Evolutionary conservation across 495 filamentous ascomycete genomes (phyloP), one percentile per base, ranked within the genome.

Genomic region (Hypoxylon crocopeplum): DNA sequence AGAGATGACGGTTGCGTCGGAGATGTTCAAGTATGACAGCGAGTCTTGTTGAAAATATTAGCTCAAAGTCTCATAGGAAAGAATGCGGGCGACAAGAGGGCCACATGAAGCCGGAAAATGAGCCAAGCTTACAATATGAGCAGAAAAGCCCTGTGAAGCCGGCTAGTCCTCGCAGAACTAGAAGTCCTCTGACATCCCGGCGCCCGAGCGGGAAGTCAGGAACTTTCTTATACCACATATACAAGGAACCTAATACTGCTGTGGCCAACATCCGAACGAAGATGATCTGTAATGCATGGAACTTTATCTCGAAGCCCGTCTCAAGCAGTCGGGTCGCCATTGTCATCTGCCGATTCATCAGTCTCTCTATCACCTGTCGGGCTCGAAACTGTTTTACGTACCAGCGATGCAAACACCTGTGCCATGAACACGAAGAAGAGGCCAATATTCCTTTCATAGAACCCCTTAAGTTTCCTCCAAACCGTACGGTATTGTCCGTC

Each of bases 231-330:
- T 80, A 84, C 83, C 82, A 92, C 84, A 92, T 89, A 69, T 91
- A 94, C 33, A 84, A 49, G 42, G 77, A 82, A 33, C 86, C 84
- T 22, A 89, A 73, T 7, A 88, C 36, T 2, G 85, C 73, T 0
- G 90, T 94, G 42, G 91, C 88, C 27, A 80, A 77, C 87, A 92
- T 92, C 33, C 91, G 82, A 4, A 83, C 87, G 69, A 93, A 92
- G 39, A 94, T 80, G 42, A 95, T 86, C 82, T 94, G 87, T 59
- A 91, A 84, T 11, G 88, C 86, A 75, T 92, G 82, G 72, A 90
- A 84, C 21, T 79, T 82, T 27, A 80, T 73, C 12, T 84, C 87
- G 17, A 64, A 66, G 21, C 63, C 60, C 22, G 84, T 80, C 63
- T 89, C 88, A 33, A 92, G 68, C 5, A 89, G 56, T 48, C 89